phyloP scores from a whole-genome alignment of 306 rosid species.

The Casuarina glauca region DNA sequence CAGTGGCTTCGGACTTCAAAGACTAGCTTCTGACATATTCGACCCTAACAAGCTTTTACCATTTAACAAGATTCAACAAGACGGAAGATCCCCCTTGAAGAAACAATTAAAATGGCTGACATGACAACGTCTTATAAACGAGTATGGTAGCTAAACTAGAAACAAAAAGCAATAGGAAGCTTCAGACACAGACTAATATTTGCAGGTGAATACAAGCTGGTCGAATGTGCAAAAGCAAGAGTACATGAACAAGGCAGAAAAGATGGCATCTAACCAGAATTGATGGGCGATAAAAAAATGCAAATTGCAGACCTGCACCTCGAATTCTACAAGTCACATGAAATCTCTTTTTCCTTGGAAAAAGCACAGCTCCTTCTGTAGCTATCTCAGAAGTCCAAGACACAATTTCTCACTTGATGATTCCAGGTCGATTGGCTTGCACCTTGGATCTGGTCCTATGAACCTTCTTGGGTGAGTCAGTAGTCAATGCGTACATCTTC shows the following conservation, averaged over 20 bases:
- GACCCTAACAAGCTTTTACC: not conserved
- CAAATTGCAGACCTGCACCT: not conserved
- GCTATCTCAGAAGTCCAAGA: not conserved
- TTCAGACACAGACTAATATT: not conserved
- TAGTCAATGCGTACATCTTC: slow-evolving; percentile 84
- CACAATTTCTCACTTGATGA: slow-evolving; percentile 56
- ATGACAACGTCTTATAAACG: not conserved
- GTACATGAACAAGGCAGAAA: not conserved
- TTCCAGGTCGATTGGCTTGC: slow-evolving; percentile 64
- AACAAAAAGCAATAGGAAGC: not conserved
- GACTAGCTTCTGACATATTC: too few species aligned
- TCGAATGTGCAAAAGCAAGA: not conserved
- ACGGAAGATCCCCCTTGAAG: not conserved
- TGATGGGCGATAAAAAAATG: not conserved
- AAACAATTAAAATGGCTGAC: not conserved
- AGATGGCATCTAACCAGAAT: not conserved
- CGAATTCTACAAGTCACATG: not conserved
- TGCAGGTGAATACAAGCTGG: not conserved
- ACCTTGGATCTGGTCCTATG: slow-evolving; percentile 51
- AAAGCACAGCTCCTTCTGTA: not conserved
- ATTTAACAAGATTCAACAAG: not conserved
- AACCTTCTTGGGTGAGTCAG: slow-evolving; percentile 65
- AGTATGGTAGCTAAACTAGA: not conserved
- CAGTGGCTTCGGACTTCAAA: too few species aligned
- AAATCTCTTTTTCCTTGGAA: not conserved